phyloP scores from a whole-genome alignment of 1,284 basidiomycete species.

The Mycocalia duriaeana region DNA sequence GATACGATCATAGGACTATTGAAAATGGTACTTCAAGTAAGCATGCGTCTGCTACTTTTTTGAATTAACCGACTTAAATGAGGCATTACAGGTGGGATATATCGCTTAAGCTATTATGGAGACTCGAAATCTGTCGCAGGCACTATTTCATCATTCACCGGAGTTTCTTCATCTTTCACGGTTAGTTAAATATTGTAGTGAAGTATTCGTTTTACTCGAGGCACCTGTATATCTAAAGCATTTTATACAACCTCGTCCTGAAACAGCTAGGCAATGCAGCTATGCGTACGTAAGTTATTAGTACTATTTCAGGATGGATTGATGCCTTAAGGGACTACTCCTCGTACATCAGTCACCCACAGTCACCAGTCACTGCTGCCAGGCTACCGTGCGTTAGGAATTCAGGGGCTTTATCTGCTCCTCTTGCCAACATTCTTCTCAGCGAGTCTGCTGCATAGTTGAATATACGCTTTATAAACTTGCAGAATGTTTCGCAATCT shows the following conservation, averaged over 20 bases:
- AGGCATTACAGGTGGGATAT: constrained; percentile 49
- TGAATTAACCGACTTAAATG: background rate
- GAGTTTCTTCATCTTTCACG: constrained; percentile 57
- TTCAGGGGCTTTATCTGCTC: no score
- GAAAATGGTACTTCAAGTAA: constrained; percentile 55
- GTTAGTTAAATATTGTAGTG: constrained; percentile 37
- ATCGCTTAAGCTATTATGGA: constrained; percentile 70
- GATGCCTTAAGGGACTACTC: no score
- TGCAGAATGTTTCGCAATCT: constrained; percentile 40
- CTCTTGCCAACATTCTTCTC: no score
- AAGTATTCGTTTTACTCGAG: background rate
- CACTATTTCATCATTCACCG: constrained; percentile 55
- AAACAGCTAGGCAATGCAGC: no score
- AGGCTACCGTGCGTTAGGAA: constrained; percentile 28
- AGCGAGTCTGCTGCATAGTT: no score
- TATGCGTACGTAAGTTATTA: no score
- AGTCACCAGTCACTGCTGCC: constrained; percentile 21
- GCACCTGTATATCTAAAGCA: no score
- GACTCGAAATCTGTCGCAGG: constrained; percentile 68
- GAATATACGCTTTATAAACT: no score
- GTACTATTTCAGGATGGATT: no score
- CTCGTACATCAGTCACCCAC: no score
- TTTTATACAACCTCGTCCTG: no score
- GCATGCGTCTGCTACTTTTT: constrained; percentile 10
- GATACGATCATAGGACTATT: constrained; percentile 50